Base-by-base conservation (phyloP, 2,329 filamentous ascomycete genomes). In the Calonectria pteridis region DNA sequence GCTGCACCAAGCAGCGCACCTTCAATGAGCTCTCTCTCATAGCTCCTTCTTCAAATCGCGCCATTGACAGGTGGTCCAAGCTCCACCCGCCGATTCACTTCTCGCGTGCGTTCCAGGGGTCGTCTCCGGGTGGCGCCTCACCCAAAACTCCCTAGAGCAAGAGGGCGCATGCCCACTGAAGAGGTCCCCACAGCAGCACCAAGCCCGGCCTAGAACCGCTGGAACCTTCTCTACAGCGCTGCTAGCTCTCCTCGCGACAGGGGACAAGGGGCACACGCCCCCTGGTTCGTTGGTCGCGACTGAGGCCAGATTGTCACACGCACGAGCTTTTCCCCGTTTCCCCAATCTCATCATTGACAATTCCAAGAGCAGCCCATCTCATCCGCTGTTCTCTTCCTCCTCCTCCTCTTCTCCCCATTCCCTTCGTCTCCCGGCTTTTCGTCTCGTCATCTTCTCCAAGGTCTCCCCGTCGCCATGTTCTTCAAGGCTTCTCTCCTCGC, bases 401-500 rank as follows among this genome's bases (percentile, higher is more conserved):
- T 75, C 71, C 68, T 65, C 67, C 65, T 68, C 18, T 18, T 20
- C 23, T 26, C 23, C 35, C 23, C 35, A 40, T 51, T 62, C 72
- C 74, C 49, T 66, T 65, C 59, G 49, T 43, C 40, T 31, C 71
- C 67, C 63, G 51, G 63, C 59, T 58, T 68, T 64, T 70, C 62
- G 29, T 69, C 70, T 29, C 26, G 53, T 50, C 65, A 46, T 59
- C 65, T 33, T 35, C 69, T 64, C 66, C 51, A 70, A 71, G 64
- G 58, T 69, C 31, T 69, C 53, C 69, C 66, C 68, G 66, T 73
- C 81, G 77, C 71, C 73, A 97, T 97, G 94, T 91, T 93, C 86
- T 91, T 94, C 85, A 93, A 92, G 86, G 89, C 94, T 81, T 91
- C 94, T 80, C 89, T 93, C 73, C 87, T 96, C 81, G 92, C 93